A percentile compares a stretch with the other conserved stretches of the same genome.
These are phyloP conservation scores for Emydomyces testavorans DNA, from an alignment of 2,329 filamentous ascomycete genomes.

Conservation along the genomic window DNA sequence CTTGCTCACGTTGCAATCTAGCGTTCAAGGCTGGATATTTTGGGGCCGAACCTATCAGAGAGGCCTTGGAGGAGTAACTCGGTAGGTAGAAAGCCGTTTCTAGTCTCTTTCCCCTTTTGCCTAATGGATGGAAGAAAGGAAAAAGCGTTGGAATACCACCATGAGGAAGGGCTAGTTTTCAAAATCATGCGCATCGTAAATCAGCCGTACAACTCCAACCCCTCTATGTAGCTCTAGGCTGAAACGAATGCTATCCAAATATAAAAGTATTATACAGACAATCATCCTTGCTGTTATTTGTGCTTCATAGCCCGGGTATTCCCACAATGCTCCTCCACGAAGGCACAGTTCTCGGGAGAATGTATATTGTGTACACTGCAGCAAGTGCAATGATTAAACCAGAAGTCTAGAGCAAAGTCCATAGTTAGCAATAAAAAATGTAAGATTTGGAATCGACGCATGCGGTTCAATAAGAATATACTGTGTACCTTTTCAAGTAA, in stretches of 20 bases:
- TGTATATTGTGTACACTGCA: slow-evolving; percentile 42
- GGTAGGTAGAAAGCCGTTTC: background rate
- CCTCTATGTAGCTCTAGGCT: slow-evolving; percentile 1
- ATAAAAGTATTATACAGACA: slow-evolving; percentile 6
- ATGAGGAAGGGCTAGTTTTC: background rate
- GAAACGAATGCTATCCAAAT: background rate
- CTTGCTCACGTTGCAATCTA: slow-evolving; percentile 19
- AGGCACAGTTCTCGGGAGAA: slow-evolving; percentile 37
- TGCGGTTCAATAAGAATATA: slow-evolving; percentile 22
- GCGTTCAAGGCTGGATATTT: slow-evolving; percentile 30
- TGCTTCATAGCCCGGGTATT: slow-evolving; percentile 27
- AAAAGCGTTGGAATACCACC: background rate
- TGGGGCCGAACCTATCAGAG: slow-evolving; percentile 25
- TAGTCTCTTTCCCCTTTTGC: background rate
- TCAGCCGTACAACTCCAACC: slow-evolving; percentile 1
- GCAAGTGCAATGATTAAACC: slow-evolving; percentile 40
- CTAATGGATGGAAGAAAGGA: background rate
- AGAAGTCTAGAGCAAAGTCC: slow-evolving; percentile 32
- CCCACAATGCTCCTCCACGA: slow-evolving; percentile 39
- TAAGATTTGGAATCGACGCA: background rate
- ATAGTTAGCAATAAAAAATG: slow-evolving; percentile 10
- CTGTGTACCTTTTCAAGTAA: slow-evolving; percentile 83
- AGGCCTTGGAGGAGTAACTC: background rate
- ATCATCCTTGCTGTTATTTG: background rate
- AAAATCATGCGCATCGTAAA: background rate